phyloP scores from a whole-genome alignment of 2,329 filamentous ascomycete genomes.

The Trichoderma endophyticum region DNA sequence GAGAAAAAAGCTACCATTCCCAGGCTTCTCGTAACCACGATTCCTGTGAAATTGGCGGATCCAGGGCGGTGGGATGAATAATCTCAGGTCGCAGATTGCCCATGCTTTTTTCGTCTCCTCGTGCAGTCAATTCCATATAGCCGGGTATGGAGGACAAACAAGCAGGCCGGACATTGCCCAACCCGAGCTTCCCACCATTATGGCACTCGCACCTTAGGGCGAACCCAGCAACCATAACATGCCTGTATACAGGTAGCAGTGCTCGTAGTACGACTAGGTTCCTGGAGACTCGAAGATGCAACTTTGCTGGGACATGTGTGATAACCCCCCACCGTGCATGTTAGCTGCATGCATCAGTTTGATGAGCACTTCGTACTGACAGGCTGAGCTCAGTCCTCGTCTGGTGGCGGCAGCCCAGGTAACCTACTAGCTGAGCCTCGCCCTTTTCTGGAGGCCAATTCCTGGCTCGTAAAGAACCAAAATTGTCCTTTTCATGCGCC shows the following conservation, averaged over 20 bases:
- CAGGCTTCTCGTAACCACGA: neutral
- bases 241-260: neutral
- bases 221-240: neutral
- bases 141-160: neutral
- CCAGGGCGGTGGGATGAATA: neutral
- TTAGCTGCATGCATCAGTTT: neutral
- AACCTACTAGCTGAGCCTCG: neutral
- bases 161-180: neutral
- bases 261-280: neutral
- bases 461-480: neutral
- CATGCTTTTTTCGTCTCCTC: slow-evolving; percentile 1
- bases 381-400: neutral
- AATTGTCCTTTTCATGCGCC: neutral
- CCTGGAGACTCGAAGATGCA: neutral
- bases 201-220: neutral
- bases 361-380: slow-evolving; percentile 2
- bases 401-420: neutral
- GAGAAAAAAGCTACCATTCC: neutral
- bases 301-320: neutral
- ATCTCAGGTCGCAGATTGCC: neutral
- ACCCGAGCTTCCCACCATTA: neutral
- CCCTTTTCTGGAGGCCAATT: neutral
- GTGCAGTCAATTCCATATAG: neutral
- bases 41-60: neutral
- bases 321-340: neutral